Conservation (phyloP, 2,329 filamentous ascomycete genomes). For the Mariannaea elegans region DNA sequence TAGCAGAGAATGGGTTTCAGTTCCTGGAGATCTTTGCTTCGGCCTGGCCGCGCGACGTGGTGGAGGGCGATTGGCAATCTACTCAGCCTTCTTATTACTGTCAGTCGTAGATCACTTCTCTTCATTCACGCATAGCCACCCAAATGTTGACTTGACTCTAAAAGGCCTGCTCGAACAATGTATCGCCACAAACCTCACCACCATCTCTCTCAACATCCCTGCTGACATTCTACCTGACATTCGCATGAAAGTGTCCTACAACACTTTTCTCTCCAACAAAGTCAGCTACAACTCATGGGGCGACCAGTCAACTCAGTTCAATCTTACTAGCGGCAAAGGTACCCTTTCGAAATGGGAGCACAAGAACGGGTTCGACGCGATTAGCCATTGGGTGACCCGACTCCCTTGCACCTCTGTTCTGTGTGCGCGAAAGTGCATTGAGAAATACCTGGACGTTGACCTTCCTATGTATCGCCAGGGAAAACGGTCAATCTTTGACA, state of each 20-base stretch:
- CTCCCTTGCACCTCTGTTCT: slow-evolving; percentile 6
- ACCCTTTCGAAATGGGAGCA: slow-evolving; percentile 4
- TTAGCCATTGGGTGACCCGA: slow-evolving; percentile 7
- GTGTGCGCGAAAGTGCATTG: slow-evolving; percentile 13
- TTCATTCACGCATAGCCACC: not conserved
- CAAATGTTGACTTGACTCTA: not conserved
- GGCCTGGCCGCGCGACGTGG: slow-evolving; percentile 2
- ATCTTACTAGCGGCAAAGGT: slow-evolving; percentile 12
- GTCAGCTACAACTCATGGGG: slow-evolving; percentile 10
- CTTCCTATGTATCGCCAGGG: not conserved
- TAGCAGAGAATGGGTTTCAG: slow-evolving; percentile 7
- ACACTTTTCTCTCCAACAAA: not conserved
- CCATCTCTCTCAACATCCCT: slow-evolving; percentile 15
- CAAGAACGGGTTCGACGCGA: slow-evolving; percentile 2
- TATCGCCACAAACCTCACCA: slow-evolving; percentile 14
- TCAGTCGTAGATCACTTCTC: not conserved
- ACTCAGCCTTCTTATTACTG: not conserved
- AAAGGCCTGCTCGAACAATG: slow-evolving; percentile 15
- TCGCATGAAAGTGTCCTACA: slow-evolving; percentile 8
- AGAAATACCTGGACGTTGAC: slow-evolving; percentile 2
- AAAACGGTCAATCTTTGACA: not conserved
- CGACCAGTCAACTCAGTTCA: slow-evolving; percentile 18
- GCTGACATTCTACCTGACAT: slow-evolving; percentile 5
- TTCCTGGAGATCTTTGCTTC: slow-evolving; percentile 11
- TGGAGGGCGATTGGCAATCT: not conserved